Evolutionary conservation across 1,284 basidiomycete species (phyloP).

Genomic region (Fomitiporia mediterranea): DNA sequence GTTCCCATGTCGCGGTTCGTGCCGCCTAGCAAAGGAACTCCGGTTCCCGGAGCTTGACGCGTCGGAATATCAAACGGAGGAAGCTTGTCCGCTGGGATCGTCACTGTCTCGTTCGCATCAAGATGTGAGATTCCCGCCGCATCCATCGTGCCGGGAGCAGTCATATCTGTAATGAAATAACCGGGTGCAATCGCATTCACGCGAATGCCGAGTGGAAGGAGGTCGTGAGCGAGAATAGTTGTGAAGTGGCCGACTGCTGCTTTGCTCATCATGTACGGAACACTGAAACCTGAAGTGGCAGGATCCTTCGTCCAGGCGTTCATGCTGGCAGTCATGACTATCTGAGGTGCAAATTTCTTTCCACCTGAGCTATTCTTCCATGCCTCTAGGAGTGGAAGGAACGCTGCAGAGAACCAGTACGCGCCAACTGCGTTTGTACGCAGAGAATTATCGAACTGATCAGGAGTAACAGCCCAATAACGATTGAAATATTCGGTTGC

Average conservation of each 20-base stretch:
- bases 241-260: conserved; percentile 48
- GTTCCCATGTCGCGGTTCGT: conserved; percentile 42
- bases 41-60: conserved; percentile 23
- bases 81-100: conserved; percentile 22
- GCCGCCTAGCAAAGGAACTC: conserved; percentile 28
- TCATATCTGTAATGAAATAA: conserved; percentile 34
- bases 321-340: conserved; percentile 51
- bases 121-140: conserved; percentile 32
- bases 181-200: conserved; percentile 52
- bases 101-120: neutral
- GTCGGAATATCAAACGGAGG: conserved; percentile 34
- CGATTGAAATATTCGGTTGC: conserved; percentile 37
- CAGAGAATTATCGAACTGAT: conserved; percentile 36
- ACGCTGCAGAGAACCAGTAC: conserved; percentile 50
- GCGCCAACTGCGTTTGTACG: conserved; percentile 43
- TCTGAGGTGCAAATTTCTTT: conserved; percentile 42
- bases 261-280: conserved; percentile 48
- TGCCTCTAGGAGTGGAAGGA: conserved; percentile 45
- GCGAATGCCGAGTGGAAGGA: conserved; percentile 46
- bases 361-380: conserved; percentile 35
- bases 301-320: conserved; percentile 52
- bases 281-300: conserved; percentile 36
- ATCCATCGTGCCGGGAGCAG: conserved; percentile 31
- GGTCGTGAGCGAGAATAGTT: conserved; percentile 44
- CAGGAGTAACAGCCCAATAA: conserved; percentile 38